A percentile compares a stretch with the other conserved stretches of the same genome.
These are phyloP conservation scores for Penicillium alfredii DNA, from an alignment of 495 filamentous ascomycete species.

Conservation along the genomic window DNA sequence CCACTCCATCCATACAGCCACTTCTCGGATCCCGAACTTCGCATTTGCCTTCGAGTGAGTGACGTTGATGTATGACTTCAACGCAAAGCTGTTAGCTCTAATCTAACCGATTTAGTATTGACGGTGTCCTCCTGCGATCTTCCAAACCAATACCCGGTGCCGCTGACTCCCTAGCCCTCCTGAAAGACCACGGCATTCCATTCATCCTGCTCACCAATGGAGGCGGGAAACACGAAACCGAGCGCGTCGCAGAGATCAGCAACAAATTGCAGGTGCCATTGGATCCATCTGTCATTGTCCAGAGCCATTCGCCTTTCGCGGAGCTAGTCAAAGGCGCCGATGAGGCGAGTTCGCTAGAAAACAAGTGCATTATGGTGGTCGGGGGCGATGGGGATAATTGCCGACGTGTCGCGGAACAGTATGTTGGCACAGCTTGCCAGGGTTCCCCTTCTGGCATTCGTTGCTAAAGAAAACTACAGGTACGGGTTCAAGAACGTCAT, in stretches of 20 bases:
- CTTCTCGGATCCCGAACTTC: conserved; percentile 49
- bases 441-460: background rate
- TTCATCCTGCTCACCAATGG: conserved; percentile 89
- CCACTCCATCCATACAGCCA: conserved; percentile 29
- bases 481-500: conserved; percentile 86
- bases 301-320: conserved; percentile 79
- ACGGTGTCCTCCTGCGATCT: conserved; percentile 90
- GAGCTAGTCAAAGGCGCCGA: conserved; percentile 42
- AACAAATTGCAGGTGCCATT: conserved; percentile 54
- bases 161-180: conserved; percentile 60
- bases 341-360: conserved; percentile 40
- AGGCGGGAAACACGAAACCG: conserved; percentile 70
- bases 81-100: conserved; percentile 1
- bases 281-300: conserved; percentile 62
- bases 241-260: conserved; percentile 65
- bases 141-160: conserved; percentile 77
- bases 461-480: conserved; percentile 17
- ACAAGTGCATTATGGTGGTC: conserved; percentile 73
- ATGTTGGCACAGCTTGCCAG: conserved; percentile 4
- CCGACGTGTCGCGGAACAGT: conserved; percentile 64
- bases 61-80: conserved; percentile 13
- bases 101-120: conserved; percentile 56
- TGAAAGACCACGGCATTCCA: conserved; percentile 65
- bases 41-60: conserved; percentile 84
- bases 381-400: conserved; percentile 76